Conservation (phyloP, 148 eudicot genomes). For the Drosera capensis region DNA sequence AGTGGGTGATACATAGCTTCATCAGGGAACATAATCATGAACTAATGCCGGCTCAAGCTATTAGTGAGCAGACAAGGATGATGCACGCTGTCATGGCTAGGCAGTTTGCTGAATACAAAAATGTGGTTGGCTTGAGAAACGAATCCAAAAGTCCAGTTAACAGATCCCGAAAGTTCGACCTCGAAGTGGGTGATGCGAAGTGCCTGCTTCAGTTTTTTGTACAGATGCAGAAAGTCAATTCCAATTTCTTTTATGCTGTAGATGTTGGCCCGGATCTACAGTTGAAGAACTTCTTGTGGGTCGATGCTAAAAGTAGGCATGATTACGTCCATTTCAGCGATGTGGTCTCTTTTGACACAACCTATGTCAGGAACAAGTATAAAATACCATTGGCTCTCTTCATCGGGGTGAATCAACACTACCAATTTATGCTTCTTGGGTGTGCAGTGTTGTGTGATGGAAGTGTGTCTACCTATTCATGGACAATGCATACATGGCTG, state of each 20-base stretch:
- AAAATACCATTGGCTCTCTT: conserved; percentile 58
- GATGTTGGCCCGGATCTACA: conserved; percentile 51
- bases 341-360: conserved; percentile 52
- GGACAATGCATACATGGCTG: conserved; percentile 62
- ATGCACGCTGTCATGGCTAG: too few relatives aligned
- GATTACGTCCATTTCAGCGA: conserved; percentile 53
- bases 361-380: conserved; percentile 38
- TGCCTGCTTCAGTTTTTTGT: too few relatives aligned
- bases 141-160: too few relatives aligned
- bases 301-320: conserved; percentile 60
- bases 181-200: too few relatives aligned
- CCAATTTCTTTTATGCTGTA: conserved; percentile 61
- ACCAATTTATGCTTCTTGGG: conserved; percentile 50
- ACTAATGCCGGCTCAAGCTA: too few relatives aligned
- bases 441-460: conserved; percentile 58
- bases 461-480: conserved; percentile 40
- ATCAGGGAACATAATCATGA: conserved; percentile 1
- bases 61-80: too few relatives aligned
- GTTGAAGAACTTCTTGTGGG: conserved; percentile 55
- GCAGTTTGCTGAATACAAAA: too few relatives aligned
- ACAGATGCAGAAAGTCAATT: conserved; percentile 62
- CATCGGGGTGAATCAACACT: conserved; percentile 72
- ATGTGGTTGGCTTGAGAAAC: too few relatives aligned
- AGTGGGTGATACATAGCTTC: neutral
- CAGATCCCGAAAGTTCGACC: too few relatives aligned